Base-by-base conservation (phyloP, 1,284 basidiomycete genomes). In the Clitocybe nebularis region DNA sequence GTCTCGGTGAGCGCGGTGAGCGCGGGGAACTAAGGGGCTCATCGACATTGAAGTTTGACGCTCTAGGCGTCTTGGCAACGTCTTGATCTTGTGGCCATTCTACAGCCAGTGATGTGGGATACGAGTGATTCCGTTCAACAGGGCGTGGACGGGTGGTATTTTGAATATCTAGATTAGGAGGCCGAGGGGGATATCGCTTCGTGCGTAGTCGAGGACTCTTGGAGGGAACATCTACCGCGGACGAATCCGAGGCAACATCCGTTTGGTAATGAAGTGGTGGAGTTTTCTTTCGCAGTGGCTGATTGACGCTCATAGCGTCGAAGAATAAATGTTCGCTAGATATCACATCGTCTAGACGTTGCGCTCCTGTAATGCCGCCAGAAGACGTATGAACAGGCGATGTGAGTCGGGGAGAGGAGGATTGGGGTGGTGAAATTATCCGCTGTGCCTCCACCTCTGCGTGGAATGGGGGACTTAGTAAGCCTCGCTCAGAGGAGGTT, bases 31-130 rank as follows among this genome's bases (percentile, higher is more conserved):
- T 49, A 23, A 59, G 58, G 20, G 56, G 53, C 21, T 48, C 57
- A 4, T 59, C 57, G 9, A 53, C 52, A 25, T 71, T 68, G 52
- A 84, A 83, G 8, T 55, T 67, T 11, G 66, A 56, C 22, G 74
- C 75, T 41, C 66, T 76, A 2, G 84, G 84, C 5, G 84, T 86
- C 35, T 65, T 64, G 9, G 66, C 57, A 35, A 52, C 43, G 19
- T 84, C 80, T 23, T 63, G 60, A 6, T 79, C 79, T n/a, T 72
- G 71, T 23, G 72, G 67, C 67, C 71, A 75, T 32, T 80, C 77
- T 0, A 77, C 74, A 9, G 61, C 66, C 20, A 81, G 59, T 9
- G 63, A 67, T 39, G 66, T 69, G 2, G 72, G 68, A 47, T 67
- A 72, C 10, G 69, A 55, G 24, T 52, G 63, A 41, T 60, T 67